A percentile compares a stretch with the other conserved stretches of the same genome.
These are phyloP conservation scores for Persicaria tinctoria DNA, from an alignment of 148 eudicot genomes.

Conservation along the genomic window DNA sequence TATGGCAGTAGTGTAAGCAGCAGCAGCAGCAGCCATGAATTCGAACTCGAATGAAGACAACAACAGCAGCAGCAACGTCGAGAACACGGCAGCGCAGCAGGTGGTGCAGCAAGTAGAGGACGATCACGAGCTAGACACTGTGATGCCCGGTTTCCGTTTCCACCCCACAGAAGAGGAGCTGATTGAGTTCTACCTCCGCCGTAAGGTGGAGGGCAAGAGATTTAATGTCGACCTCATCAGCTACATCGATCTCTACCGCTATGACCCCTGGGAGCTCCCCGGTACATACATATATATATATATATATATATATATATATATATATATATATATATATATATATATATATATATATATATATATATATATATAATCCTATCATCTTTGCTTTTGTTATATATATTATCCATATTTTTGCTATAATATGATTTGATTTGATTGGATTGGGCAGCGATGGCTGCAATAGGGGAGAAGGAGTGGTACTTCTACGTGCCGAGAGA, in stretches of 20 bases:
- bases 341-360: too few species aligned
- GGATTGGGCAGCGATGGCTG: conserved; percentile 35
- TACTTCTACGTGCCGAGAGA: conserved; percentile 59
- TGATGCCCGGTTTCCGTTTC: conserved; percentile 46
- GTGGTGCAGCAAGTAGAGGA: not conserved
- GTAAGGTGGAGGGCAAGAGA: conserved; percentile 19
- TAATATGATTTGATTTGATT: not conserved
- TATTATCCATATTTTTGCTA: too few species aligned
- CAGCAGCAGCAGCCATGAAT: not conserved
- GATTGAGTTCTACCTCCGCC: conserved; percentile 45
- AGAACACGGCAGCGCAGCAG: not conserved
- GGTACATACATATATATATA: conserved; percentile 16
- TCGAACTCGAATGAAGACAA: not conserved
- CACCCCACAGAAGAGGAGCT: conserved; percentile 61
- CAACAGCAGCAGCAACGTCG: not conserved
- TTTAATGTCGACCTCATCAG: conserved; percentile 40
- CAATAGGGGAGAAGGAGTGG: conserved; percentile 59
- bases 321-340: not conserved
- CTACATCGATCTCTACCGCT: conserved; percentile 45
- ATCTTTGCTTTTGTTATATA: not conserved
- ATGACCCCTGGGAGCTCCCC: conserved; percentile 61
- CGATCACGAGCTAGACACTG: conserved; percentile 17
- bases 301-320: too few species aligned
- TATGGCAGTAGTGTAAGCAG: conserved; percentile 7
- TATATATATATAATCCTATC: not conserved